Evolutionary conservation across 257 asterid genomes (phyloP).

Genomic region (Solanum virginianum): DNA sequence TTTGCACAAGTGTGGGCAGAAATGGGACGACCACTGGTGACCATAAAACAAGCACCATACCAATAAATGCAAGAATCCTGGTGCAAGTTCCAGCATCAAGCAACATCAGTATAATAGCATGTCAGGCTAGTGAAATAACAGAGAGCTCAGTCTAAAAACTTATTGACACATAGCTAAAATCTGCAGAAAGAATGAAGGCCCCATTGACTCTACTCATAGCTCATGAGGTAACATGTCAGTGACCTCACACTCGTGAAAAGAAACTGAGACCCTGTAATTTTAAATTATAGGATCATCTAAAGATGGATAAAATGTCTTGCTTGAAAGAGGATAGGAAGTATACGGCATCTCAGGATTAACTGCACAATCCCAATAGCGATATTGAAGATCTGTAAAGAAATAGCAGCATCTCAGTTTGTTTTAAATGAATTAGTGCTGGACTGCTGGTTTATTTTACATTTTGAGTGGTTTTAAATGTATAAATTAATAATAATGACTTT

Average conservation of each 20-base stretch:
- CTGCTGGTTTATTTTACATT: not conserved
- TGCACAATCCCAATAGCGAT: not conserved
- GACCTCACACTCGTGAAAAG: not conserved
- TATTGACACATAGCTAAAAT: not conserved
- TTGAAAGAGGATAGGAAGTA: not conserved
- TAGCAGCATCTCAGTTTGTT: not conserved
- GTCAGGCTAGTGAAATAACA: not conserved
- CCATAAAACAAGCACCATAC: constrained; percentile 92
- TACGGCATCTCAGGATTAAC: not conserved
- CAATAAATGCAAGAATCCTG: constrained; percentile 72
- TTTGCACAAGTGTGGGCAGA: constrained; percentile 72
- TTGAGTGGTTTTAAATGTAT: not conserved
- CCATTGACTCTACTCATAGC: not conserved
- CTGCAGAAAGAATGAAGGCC: not conserved
- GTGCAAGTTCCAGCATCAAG: not conserved
- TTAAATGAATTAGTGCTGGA: not conserved
- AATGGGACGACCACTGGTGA: constrained; percentile 78
- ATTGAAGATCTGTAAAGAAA: not conserved
- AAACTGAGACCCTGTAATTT: not conserved
- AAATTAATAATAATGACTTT: not conserved
- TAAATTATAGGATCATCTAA: not conserved
- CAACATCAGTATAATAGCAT: not conserved
- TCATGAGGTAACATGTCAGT: not conserved
- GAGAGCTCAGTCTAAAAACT: not conserved
- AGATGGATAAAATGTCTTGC: not conserved